A percentile compares a stretch with the other conserved stretches of the same genome.
Conservation (phyloP, 75 land plant species). For the Pinus taeda region DNA sequence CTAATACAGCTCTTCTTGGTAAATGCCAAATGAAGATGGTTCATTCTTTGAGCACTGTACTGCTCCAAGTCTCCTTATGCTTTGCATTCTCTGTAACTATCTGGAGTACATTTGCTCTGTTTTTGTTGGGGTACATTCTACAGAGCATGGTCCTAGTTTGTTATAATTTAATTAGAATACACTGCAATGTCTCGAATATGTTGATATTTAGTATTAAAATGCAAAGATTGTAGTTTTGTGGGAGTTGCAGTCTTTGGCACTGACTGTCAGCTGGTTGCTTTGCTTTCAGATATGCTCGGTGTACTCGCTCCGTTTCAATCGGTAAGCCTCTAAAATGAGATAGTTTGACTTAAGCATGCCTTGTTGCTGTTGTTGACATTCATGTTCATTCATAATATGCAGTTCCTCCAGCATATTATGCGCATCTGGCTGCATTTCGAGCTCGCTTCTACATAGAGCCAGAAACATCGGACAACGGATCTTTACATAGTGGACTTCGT, state of each 20-base stretch:
- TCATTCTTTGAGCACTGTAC: too few species aligned
- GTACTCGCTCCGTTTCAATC: not conserved
- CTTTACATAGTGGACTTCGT: slow-evolving; percentile 24
- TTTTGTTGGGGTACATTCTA: too few species aligned
- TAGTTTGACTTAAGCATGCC: not conserved
- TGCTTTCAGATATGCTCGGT: not conserved
- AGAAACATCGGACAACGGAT: slow-evolving; percentile 60
- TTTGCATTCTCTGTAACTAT: too few species aligned
- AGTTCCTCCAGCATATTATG: slow-evolving; percentile 93
- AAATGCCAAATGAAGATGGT: too few species aligned
- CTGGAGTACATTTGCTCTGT: too few species aligned
- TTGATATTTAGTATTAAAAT: too few species aligned
- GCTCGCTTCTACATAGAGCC: slow-evolving; percentile 91
- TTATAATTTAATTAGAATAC: too few species aligned
- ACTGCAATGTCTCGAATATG: too few species aligned
- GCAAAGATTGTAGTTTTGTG: too few species aligned
- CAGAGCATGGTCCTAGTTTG: too few species aligned
- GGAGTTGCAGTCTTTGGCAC: not conserved
- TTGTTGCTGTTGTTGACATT: not conserved
- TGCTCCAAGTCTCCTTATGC: too few species aligned
- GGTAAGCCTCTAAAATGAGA: not conserved
- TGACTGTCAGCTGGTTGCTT: not conserved
- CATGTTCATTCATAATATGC: slow-evolving; percentile 15
- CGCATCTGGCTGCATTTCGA: slow-evolving; percentile 88
- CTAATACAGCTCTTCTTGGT: too few species aligned